These are phyloP conservation scores for Dentipellis sp. DNA, from an alignment of 768 basidiomycete species.

Conservation along the genomic window DNA sequence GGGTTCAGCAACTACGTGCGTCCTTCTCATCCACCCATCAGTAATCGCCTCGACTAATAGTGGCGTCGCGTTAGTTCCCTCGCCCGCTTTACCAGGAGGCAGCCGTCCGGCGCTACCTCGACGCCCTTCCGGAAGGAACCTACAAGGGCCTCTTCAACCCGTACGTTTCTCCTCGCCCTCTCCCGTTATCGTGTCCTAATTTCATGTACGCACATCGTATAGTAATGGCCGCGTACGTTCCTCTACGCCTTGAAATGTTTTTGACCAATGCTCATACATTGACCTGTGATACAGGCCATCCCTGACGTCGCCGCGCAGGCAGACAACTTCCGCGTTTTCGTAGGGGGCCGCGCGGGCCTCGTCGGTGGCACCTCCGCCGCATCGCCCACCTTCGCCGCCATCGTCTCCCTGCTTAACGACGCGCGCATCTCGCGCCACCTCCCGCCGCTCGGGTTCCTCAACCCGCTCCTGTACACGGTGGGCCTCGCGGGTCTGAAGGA, in stretches of 20 bases:
- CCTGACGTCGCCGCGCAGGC: slow-evolving; percentile 57
- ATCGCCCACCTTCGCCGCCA: slow-evolving; percentile 46
- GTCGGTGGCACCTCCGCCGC: slow-evolving; percentile 56
- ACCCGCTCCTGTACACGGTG: slow-evolving; percentile 48
- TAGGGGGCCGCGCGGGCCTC: slow-evolving; percentile 22
- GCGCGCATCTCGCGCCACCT: slow-evolving; percentile 36
- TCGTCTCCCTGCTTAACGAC: slow-evolving; percentile 39
- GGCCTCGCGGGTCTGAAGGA: slow-evolving; percentile 41
- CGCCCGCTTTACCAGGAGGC: slow-evolving; percentile 45
- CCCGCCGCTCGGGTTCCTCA: slow-evolving; percentile 53
- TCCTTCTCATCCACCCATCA: neutral
- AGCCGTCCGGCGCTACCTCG: slow-evolving; percentile 34
- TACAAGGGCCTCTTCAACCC: slow-evolving; percentile 50
- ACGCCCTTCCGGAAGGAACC: slow-evolving; percentile 30
- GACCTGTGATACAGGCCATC: slow-evolving; percentile 27
- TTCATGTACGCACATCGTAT: neutral
- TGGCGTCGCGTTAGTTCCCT: slow-evolving; percentile 27
- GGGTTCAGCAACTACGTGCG: slow-evolving; percentile 65
- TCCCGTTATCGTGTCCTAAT: slow-evolving; percentile 13
- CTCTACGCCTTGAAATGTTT: neutral
- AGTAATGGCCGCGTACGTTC: slow-evolving; percentile 35
- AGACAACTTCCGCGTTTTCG: slow-evolving; percentile 33
- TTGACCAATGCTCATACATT: neutral
- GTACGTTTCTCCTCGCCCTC: slow-evolving; percentile 30
- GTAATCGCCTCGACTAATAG: slow-evolving; percentile 17